Evolutionary conservation across 257 asterid species (phyloP).

Genomic region (Paraleonurus japonicus): DNA sequence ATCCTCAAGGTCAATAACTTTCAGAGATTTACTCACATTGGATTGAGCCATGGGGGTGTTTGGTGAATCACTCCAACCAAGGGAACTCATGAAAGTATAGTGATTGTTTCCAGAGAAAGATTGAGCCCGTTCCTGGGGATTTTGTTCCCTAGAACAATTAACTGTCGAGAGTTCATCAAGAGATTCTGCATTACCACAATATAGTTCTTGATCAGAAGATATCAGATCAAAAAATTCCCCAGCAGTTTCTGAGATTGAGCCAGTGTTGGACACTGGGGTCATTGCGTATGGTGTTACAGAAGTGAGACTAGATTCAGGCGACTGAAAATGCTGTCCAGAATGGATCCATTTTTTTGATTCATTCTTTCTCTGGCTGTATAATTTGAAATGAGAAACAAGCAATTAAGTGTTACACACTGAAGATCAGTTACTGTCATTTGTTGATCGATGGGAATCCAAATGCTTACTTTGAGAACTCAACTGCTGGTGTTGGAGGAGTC

Average conservation of each 20-base stretch:
- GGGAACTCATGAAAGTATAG: conserved; percentile 36
- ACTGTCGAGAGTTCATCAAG: conserved; percentile 32
- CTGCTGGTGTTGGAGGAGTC: conserved; percentile 66
- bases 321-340: conserved; percentile 40
- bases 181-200: conserved; percentile 31
- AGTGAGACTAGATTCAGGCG: conserved; percentile 47
- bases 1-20: conserved; percentile 33
- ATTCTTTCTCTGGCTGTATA: conserved; percentile 44
- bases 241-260: conserved; percentile 30
- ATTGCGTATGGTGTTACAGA: conserved; percentile 26
- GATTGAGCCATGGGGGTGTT: conserved; percentile 41
- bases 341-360: conserved; percentile 43
- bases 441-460: neutral
- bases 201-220: conserved; percentile 36
- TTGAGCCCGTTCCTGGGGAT: conserved; percentile 41
- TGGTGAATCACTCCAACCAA: conserved; percentile 48
- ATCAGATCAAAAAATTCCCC: conserved; percentile 37
- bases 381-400: conserved; percentile 11
- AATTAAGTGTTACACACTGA: neutral
- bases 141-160: conserved; percentile 19
- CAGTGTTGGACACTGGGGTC: conserved; percentile 32
- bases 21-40: conserved; percentile 34
- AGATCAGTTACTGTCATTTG: neutral
- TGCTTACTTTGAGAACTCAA: conserved; percentile 53
- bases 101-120: conserved; percentile 32